Base-by-base conservation (phyloP, 805 yeast species). In the Ogataea methylovora region DNA sequence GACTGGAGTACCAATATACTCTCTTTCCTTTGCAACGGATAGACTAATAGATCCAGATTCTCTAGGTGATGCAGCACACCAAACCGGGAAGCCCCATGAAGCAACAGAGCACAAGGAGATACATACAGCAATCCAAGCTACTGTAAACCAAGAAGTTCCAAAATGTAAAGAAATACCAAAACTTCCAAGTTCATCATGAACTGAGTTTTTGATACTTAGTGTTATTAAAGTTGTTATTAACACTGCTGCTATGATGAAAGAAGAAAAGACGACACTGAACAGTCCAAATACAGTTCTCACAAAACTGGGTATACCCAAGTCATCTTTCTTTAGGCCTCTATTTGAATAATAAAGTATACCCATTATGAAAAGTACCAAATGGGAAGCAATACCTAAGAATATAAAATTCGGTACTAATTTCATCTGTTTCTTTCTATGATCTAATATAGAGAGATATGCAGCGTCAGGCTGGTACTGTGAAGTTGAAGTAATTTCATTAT, bases 161-260 rank as follows among this genome's bases (percentile, higher is more conserved):
- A 61, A 37, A 34, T 55, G 56, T 30, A 73, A 45, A 8, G 48
- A 37, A 10, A 77, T 54, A 0, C 82, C 81, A 51, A 63, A 77
- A 5, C 48, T 49, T 1, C 66, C 63, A 25, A 76, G 51, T 16
- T 61, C 64, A 7, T 21, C 33, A 4, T 26, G 28, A 11, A 63
- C 53, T 16, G 54, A 63, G 2, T 10, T 21, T 36, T 49, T 51
- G 11, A 68, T 44, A 1, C 33, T 30, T 4, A 34, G 18, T 12
- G 63, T 39, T 16, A 61, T 38, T 12, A 46, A 30, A 0, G 67
- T 54, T 27, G 65, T 49, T 1, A 58, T 32, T 2, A 56, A 40
- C 6, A 58, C 45, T 0, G 67, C 61, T 8, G 58, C 49, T 0
- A 48, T 19, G n/a, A 60, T 38, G 8, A 67, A 38, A 1, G 61